Evolutionary conservation across 148 eudicot genomes (phyloP).

Genomic region (Limonium bicolor): DNA sequence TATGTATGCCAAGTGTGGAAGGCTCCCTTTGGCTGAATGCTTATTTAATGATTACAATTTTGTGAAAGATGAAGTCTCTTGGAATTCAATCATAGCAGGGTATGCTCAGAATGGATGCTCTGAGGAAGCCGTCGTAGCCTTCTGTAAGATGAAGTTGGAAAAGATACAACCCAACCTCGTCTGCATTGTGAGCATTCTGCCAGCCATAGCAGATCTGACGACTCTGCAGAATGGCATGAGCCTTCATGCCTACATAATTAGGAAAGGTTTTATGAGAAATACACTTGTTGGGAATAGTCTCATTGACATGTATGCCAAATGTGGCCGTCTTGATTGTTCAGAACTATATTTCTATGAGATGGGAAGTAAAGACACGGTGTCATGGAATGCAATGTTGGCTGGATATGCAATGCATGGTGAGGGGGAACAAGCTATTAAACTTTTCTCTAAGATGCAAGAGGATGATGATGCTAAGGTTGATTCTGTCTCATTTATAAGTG

Average conservation of each 20-base stretch:
- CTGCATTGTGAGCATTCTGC: constrained; percentile 44
- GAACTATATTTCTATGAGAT: constrained; percentile 35
- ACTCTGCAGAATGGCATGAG: constrained; percentile 33
- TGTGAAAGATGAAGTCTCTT: constrained; percentile 36
- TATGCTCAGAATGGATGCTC: constrained; percentile 33
- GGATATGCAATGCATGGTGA: constrained; percentile 49
- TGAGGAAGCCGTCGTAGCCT: constrained; percentile 33
- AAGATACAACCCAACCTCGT: constrained; percentile 30
- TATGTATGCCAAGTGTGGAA: constrained; percentile 58
- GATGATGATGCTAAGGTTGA: constrained; percentile 22
- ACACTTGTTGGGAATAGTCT: constrained; percentile 36
- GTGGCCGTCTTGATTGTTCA: constrained; percentile 42
- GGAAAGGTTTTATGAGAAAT: constrained; percentile 31
- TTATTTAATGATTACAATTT: constrained; percentile 25
- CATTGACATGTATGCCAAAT: constrained; percentile 69
- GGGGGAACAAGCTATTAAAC: constrained; percentile 26
- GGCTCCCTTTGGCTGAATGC: constrained; percentile 27
- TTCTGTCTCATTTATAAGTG: constrained; percentile 37
- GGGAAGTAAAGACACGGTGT: constrained; percentile 30
- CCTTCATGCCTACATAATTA: constrained; percentile 30
- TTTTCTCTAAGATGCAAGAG: constrained; percentile 42
- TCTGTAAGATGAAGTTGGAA: constrained; percentile 32
- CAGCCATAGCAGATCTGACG: constrained; percentile 41
- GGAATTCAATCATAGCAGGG: constrained; percentile 53
- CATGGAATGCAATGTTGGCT: constrained; percentile 63